Evolutionary conservation across 2,329 filamentous ascomycete genomes (phyloP), one percentile per base, ranked within the genome.

Genomic region (Teratosphaeria destructans): DNA sequence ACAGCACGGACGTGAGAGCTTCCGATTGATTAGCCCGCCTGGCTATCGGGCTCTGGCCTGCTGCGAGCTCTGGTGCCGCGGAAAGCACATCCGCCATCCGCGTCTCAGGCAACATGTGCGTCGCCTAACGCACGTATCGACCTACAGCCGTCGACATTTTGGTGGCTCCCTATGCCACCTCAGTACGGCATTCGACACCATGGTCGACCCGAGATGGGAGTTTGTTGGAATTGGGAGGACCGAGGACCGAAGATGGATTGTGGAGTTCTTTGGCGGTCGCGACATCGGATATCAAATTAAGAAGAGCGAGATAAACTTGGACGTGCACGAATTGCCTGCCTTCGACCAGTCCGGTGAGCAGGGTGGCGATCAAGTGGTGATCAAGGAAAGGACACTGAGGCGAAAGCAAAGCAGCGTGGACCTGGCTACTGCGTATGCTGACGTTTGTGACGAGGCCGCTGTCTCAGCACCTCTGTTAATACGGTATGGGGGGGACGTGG

Each of bases 201-300:
- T 64, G 54, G 53, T 61, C 16, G 54, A 63, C 53, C 19, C 26
- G 52, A 47, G 54, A 26, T 64, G 59, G 61, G 55, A 26, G 29
- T n/a, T 11, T 14, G 37, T 63, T 8, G 61, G 63, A 12, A 35
- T 64, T 27, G 63, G 61, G 11, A 59, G 49, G 19, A 57, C 56
- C n/a, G 57, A 16, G n/a, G 59, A 62, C 35, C 60, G 62, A 11
- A 61, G 59, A 29, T 64, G 63, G 63, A 56, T 64, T 3, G 63
- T 64, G 27, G 63, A 61, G 39, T 54, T 64, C n/a, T 3, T 19
- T 32, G 56, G 43, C 43, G 5, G 16, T 19, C 19, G n/a, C 43
- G 16, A 49, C 11, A 6, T 5, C 16, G 19, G 11, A 39, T 11
- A 10, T 12, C 37, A 11, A 39, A 39, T 12, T 12, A 11, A 19